Base-by-base conservation (phyloP, 345 rosid species). In the Populus nigra region DNA sequence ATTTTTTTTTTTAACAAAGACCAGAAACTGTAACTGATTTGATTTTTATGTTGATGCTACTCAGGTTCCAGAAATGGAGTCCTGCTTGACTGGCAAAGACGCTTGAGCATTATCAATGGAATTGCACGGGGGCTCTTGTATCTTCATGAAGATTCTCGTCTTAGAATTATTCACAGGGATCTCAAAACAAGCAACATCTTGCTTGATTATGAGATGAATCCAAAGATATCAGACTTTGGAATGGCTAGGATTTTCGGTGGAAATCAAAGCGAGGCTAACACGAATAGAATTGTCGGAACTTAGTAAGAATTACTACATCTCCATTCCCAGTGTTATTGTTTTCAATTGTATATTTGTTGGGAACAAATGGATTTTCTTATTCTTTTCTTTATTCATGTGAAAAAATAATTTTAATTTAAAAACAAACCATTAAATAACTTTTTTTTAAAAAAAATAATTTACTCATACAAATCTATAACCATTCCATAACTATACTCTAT, bases 101-200 rank as follows among this genome's bases (percentile, higher is more conserved):
- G 87, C 11, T 4, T 73, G 33, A 75, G 23, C 67, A 86, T 88
- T 65, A 75, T 84, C 22, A 77, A 77, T 17, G 86, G 90, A 22
- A 76, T 88, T 11, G 86, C 87, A 2, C 63, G 81, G 10, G 90
- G 87, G 2, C 55, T 88, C 20, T 5, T 84, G 36, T 88, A 87
- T 77, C 33, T 87, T 5, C 88, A 87, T 4, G 88, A 84, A 59
- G 87, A 87, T 69, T 87, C 90, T 35, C 78, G 85, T 25, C 79
- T 84, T 1, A 80, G 69, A 76, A 71, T 84, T 49, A 82, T 86
- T 66, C 89, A 86, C 35, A 74, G 83, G 16, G 86, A 83, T 13
- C 65, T 83, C 7, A 83, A 80, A 71, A 50, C 83, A 2, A 80
- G 81, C 18, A 80, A 83, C 33, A 68, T 80, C 7, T 33, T 73